Evolutionary conservation across 345 rosid genomes (phyloP).

Genomic region (Clarkia xantiana): DNA sequence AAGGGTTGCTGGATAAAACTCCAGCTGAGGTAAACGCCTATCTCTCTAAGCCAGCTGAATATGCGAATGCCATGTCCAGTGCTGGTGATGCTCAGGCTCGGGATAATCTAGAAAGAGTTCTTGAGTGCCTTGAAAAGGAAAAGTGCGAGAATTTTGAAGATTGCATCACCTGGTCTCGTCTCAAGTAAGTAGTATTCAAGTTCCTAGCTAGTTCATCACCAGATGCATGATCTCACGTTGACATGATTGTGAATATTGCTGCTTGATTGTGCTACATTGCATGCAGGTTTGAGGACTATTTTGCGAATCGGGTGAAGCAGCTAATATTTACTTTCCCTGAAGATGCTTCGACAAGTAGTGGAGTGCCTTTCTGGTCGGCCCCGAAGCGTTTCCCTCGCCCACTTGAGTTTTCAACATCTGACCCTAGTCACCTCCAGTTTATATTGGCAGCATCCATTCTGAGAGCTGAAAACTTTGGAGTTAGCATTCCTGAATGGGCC

Average conservation of each 20-base stretch:
- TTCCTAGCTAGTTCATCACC: no score
- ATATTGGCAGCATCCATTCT: conserved; percentile 65
- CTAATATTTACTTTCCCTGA: conserved; percentile 81
- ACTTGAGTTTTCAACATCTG: conserved; percentile 54
- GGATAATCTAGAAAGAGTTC: conserved; percentile 72
- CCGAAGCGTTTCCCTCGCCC: conserved; percentile 92
- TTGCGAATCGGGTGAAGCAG: conserved; percentile 72
- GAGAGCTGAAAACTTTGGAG: conserved; percentile 87
- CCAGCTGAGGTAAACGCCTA: conserved; percentile 95
- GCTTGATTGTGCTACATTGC: neutral
- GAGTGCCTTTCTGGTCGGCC: conserved; percentile 98
- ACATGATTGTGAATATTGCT: no score
- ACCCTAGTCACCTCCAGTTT: conserved; percentile 56
- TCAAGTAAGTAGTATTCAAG: conserved; percentile 29
- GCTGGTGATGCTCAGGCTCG: conserved; percentile 98
- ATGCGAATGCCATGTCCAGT: conserved; percentile 45
- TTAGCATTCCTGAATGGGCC: conserved; percentile 73
- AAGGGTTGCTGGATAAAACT: conserved; percentile 93
- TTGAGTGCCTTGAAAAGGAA: conserved; percentile 88
- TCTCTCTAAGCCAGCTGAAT: conserved; percentile 64
- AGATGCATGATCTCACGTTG: no score
- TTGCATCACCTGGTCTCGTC: conserved; percentile 90
- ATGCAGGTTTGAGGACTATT: conserved; percentile 86
- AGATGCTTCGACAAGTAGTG: conserved; percentile 81
- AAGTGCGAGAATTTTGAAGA: conserved; percentile 80